phyloP scores from a whole-genome alignment of 2,329 filamentous ascomycete species.

The Colletotrichum scovillei region DNA sequence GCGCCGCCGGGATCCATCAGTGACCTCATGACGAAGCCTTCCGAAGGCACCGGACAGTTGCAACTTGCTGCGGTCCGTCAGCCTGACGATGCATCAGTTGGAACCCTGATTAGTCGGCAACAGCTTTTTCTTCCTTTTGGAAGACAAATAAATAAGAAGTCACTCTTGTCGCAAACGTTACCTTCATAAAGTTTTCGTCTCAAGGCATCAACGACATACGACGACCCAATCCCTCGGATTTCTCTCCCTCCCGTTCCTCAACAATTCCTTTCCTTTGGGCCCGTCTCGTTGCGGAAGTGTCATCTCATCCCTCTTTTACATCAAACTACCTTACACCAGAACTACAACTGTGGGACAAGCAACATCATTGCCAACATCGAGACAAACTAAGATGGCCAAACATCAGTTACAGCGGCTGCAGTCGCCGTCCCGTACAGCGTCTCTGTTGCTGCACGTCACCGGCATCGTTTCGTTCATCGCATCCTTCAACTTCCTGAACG shows the following conservation, averaged over 20 bases:
- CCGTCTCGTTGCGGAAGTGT: not conserved
- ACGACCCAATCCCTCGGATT: constrained; percentile 20
- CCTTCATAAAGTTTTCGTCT: constrained; percentile 16
- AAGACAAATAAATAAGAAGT: not conserved
- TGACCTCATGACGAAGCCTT: constrained; percentile 33
- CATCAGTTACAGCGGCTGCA: constrained; percentile 75
- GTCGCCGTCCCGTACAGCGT: constrained; percentile 73
- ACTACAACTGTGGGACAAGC: constrained; percentile 5
- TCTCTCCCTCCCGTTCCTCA: constrained; percentile 25
- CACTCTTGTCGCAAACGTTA: not conserved
- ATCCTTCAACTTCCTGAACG: constrained; percentile 63
- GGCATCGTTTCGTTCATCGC: constrained; percentile 65
- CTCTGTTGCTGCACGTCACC: constrained; percentile 69
- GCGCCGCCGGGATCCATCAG: constrained; percentile 25
- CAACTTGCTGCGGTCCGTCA: constrained; percentile 22
- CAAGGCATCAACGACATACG: constrained; percentile 11
- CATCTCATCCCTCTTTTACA: constrained; percentile 14
- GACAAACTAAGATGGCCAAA: constrained; percentile 48
- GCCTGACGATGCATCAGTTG: constrained; percentile 9
- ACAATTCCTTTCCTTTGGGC: constrained; percentile 1
- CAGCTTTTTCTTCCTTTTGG: not conserved
- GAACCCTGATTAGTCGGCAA: constrained; percentile 25
- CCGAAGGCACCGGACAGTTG: constrained; percentile 22
- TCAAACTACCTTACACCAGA: not conserved
- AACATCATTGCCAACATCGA: not conserved